Evolutionary conservation across 179 eudicot species (phyloP).

Genomic region (Monotropa hypopitys): DNA sequence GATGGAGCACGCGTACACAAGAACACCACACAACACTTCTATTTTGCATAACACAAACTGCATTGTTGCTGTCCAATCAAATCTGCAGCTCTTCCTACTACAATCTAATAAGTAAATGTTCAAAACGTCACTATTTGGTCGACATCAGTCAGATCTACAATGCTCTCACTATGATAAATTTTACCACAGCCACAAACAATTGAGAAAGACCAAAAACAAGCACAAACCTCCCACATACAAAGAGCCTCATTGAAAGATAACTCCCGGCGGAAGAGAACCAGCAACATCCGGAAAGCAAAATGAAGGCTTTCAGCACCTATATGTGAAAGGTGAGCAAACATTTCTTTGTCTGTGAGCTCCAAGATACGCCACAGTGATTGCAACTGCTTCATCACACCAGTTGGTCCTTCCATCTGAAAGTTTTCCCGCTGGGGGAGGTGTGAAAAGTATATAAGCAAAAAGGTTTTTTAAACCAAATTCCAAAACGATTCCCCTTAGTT

Average conservation of each 20-base stretch:
- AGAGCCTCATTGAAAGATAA: constrained; percentile 85
- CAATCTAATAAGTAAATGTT: background rate
- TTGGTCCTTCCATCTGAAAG: constrained; percentile 92
- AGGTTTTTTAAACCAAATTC: background rate
- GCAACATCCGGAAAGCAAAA: constrained; percentile 94
- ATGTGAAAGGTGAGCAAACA: constrained; percentile 71
- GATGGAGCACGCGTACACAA: background rate
- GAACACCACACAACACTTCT: background rate
- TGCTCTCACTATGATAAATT: background rate
- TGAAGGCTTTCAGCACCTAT: constrained; percentile 99
- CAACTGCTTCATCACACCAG: constrained; percentile 97
- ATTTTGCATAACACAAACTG: background rate
- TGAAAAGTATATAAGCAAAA: constrained; percentile 2
- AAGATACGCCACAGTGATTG: constrained; percentile 78
- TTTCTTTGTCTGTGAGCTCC: constrained; percentile 71
- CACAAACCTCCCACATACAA: constrained; percentile 99
- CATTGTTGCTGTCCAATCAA: background rate
- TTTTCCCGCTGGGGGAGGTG: constrained; percentile 59
- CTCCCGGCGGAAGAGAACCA: constrained; percentile 93
- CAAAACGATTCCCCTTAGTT: constrained; percentile 4
- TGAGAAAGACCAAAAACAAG: constrained; percentile 10
- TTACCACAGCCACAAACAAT: background rate
- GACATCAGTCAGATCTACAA: background rate
- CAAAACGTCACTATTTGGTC: background rate
- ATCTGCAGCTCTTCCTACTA: background rate